Base-by-base conservation (phyloP, 2,329 filamentous ascomycete species). In the Pseudophaeomoniella oleicola region DNA sequence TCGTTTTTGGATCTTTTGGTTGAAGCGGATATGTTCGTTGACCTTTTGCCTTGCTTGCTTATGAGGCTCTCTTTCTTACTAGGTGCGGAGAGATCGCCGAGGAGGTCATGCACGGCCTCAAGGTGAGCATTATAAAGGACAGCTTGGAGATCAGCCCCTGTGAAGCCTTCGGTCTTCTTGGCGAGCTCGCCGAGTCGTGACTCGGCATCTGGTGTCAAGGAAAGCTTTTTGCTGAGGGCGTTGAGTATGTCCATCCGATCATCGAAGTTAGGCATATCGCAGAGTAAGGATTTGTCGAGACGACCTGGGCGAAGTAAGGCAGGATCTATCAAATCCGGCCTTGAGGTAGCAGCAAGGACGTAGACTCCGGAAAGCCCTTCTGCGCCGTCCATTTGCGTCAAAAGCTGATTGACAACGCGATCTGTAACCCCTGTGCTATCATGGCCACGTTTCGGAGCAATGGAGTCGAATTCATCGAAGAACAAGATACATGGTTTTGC, bases 361-460 rank as follows among this genome's bases (percentile, higher is more conserved):
- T 98, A 98, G 0, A 98, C 92, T 2, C 90, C 90, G 1, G 80
- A 86, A 3, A 98, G 63, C 0, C 90, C 92, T 58, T 98, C 92
- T 0, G 90, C 90, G 52, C 90, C 90, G 51, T 98, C 90, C 90
- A 98, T 98, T 57, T 96, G 88, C 1, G 92, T 98, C 9, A 98
- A 71, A 39, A 98, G 75, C 65, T 98, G 92, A 56, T 98, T 98
- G 48, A 98, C 90, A 0, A 98, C 92, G 27, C 92, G 77, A 58
- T 98, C 92, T 1, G 90, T 98, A n/a, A 98, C 92, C 45, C 92
- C 90, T 0, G 90, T 98, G 2, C 81, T 90, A 56, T 98, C 92
- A 54, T 98, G 90, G 0, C 90, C 90, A 61, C 90, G 75, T 60
- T 96, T 98, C 2, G 90, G 90, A 0, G 92, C 92, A 44, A 98